Percentiles rank a stretch among this genome's conserved stretches.
Evolutionary conservation across 768 basidiomycete species (phyloP).

Genomic region (Mycena belliarum): DNA sequence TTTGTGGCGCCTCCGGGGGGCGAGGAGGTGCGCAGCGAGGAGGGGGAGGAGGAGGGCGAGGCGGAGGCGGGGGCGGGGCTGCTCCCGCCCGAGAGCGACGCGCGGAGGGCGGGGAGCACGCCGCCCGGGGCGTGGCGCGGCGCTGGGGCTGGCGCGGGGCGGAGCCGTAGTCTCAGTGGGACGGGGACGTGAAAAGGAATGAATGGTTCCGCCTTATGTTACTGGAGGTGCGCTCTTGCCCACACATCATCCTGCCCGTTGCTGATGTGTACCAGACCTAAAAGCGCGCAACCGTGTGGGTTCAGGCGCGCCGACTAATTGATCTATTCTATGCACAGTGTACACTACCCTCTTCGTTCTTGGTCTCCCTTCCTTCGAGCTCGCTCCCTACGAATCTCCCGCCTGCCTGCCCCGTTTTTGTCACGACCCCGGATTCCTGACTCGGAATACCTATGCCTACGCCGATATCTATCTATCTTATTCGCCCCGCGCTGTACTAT

Average conservation of each 20-base stretch:
- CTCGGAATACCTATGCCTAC: too few relatives aligned
- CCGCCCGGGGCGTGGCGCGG: constrained; percentile 18
- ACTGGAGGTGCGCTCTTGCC: not conserved
- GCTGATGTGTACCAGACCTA: not conserved
- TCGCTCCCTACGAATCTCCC: not conserved
- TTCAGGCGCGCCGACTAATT: not conserved
- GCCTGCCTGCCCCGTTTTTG: not conserved
- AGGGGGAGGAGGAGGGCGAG: not conserved
- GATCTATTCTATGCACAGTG: not conserved
- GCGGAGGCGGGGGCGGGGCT: not conserved
- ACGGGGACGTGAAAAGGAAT: constrained; percentile 1
- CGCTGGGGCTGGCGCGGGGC: not conserved
- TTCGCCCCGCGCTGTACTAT: constrained; percentile 1
- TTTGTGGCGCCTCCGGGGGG: not conserved
- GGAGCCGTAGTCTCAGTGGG: constrained; percentile 11
- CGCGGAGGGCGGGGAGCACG: constrained; percentile 11
- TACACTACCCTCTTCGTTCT: not conserved
- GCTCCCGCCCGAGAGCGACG: not conserved
- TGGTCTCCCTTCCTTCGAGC: not conserved
- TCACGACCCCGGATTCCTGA: not conserved
- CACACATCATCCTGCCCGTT: not conserved
- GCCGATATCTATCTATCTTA: not conserved
- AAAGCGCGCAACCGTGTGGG: not conserved
- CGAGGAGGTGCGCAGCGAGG: not conserved
- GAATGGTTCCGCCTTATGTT: not conserved